Conservation (phyloP, 495 filamentous ascomycete species). For the Hypoxylon perforatum region DNA sequence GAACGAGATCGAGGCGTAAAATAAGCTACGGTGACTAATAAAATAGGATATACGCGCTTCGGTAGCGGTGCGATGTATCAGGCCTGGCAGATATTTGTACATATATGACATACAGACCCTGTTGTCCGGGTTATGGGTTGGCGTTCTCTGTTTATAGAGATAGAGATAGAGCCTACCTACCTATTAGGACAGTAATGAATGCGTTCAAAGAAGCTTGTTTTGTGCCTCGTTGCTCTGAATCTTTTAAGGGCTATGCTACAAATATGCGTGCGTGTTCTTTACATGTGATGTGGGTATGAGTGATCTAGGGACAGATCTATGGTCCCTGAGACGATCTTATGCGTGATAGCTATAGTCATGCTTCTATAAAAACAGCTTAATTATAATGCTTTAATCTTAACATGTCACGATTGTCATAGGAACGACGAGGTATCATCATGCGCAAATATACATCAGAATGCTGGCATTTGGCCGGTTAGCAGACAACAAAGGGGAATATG, state of each 20-base stretch:
- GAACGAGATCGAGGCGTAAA: slow-evolving; percentile 65
- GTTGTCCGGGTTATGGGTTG: slow-evolving; percentile 5
- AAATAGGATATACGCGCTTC: slow-evolving; percentile 54
- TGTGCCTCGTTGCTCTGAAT: too few relatives aligned
- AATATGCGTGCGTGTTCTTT: too few relatives aligned
- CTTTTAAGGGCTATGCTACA: too few relatives aligned
- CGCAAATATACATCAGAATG: slow-evolving; percentile 40
- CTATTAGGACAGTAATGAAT: slow-evolving; percentile 6
- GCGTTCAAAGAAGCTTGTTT: neutral
- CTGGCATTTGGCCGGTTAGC: slow-evolving; percentile 22
- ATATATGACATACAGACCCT: slow-evolving; percentile 17
- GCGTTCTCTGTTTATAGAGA: slow-evolving; percentile 12
- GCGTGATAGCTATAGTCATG: neutral
- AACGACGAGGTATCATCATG: slow-evolving; percentile 16
- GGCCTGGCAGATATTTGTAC: slow-evolving; percentile 62
- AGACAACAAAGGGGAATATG: slow-evolving; percentile 42
- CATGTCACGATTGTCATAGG: slow-evolving; percentile 15
- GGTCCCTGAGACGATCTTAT: neutral
- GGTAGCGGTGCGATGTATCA: too few relatives aligned
- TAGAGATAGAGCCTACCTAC: slow-evolving; percentile 7
- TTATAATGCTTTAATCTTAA: neutral
- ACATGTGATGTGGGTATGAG: too few relatives aligned
- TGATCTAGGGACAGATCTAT: neutral
- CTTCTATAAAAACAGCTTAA: neutral
- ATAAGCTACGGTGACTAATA: neutral